A percentile compares a stretch with the other conserved stretches of the same genome.
phyloP scores from a whole-genome alignment of 177 flowering plant genomes.

The Vitis hybrid region DNA sequence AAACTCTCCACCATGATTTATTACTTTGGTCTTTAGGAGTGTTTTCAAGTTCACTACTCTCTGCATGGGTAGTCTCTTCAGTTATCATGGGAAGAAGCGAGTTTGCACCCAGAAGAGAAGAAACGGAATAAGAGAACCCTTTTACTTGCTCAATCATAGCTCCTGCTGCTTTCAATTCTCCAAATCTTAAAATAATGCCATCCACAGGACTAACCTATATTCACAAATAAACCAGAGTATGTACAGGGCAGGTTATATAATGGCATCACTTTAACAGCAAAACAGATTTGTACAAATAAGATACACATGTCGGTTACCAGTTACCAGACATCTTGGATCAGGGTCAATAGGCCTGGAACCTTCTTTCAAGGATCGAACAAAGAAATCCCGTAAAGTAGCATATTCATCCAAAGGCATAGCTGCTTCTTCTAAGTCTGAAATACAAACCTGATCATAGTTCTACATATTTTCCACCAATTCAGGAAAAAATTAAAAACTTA shows the following conservation, averaged over 20 bases:
- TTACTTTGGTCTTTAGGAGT: constrained; percentile 26
- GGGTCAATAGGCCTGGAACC: constrained; percentile 80
- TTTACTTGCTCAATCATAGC: constrained; percentile 98
- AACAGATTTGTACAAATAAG: constrained; percentile 1
- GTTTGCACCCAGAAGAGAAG: constrained; percentile 80
- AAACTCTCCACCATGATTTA: constrained; percentile 87
- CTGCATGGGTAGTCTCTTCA: constrained; percentile 32
- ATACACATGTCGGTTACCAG: constrained; percentile 65
- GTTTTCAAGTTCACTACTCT: constrained; percentile 26
- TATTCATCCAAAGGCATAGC: constrained; percentile 80
- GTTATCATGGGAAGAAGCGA: constrained; percentile 51
- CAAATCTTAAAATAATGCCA: constrained; percentile 80
- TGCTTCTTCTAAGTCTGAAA: constrained; percentile 82
- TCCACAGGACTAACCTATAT: constrained; percentile 93
- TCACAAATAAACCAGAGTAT: constrained; percentile 8
- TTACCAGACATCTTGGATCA: constrained; percentile 93
- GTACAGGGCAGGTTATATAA: background rate
- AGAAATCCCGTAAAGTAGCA: constrained; percentile 75
- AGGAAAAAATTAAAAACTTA: background rate
- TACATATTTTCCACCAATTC: background rate
- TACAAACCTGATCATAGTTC: constrained; percentile 9
- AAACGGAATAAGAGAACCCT: constrained; percentile 83
- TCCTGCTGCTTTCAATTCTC: constrained; percentile 73
- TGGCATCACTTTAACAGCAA: constrained; percentile 1
- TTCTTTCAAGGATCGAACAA: constrained; percentile 72